Evolutionary conservation across 2,329 filamentous ascomycete species (phyloP).

Genomic region (Trichoderma harzianum): DNA sequence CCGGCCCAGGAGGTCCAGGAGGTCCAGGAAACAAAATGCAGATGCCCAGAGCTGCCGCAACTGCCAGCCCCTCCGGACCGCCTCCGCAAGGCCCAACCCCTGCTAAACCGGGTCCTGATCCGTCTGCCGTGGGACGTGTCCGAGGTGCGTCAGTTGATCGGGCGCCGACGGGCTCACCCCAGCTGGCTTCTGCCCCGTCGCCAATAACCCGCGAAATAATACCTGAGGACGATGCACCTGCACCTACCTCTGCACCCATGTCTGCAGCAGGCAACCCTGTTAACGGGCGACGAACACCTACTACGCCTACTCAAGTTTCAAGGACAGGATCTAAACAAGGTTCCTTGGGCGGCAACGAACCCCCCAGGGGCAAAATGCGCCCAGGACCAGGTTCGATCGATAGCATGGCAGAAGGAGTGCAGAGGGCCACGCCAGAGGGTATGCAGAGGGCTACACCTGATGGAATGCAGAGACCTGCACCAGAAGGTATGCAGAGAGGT

Average conservation of each 20-base stretch:
- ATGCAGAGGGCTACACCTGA: not conserved
- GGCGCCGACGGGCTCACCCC: slow-evolving; percentile 37
- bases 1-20: slow-evolving; percentile 21
- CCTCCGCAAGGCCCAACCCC: slow-evolving; percentile 55
- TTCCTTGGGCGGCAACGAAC: slow-evolving; percentile 26
- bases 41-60: slow-evolving; percentile 31
- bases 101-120: slow-evolving; percentile 43
- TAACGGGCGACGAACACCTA: slow-evolving; percentile 64
- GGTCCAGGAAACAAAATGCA: slow-evolving; percentile 36
- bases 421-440: slow-evolving; percentile 35
- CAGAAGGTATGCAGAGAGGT: slow-evolving; percentile 49
- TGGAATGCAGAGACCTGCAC: not conserved
- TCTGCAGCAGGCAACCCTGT: slow-evolving; percentile 27
- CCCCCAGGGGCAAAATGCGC: slow-evolving; percentile 29
- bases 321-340: slow-evolving; percentile 39
- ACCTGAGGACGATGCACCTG: slow-evolving; percentile 45
- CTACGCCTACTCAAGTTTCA: slow-evolving; percentile 56
- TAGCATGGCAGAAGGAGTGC: slow-evolving; percentile 57
- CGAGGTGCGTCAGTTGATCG: slow-evolving; percentile 51
- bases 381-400: slow-evolving; percentile 63
- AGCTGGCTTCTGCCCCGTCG: slow-evolving; percentile 35
- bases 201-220: slow-evolving; percentile 37
- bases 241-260: not conserved
- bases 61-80: slow-evolving; percentile 44
- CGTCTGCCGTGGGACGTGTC: slow-evolving; percentile 40